Base-by-base conservation (phyloP, 2,329 filamentous ascomycete species). In the Aspergillus bombycis region DNA sequence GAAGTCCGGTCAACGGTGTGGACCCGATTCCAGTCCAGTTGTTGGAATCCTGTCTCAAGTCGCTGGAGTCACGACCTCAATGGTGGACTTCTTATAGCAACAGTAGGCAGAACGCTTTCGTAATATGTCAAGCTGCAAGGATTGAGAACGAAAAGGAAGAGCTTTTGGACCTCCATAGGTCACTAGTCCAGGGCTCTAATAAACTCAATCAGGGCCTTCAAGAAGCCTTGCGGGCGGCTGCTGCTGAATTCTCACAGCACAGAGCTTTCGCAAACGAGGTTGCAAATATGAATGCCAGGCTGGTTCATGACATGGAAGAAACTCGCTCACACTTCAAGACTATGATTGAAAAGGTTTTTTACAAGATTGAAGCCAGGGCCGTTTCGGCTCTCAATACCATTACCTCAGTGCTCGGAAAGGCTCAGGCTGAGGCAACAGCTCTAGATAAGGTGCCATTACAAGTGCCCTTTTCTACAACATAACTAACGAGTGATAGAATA, bases 21-120 rank as follows among this genome's bases (percentile, higher is more conserved):
- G 68, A 74, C 14, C 26, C 66, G 4, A 53, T 73, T 5, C 32
- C 71, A 8, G 62, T 65, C 30, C 67, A 75, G 30, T 57, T 75
- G 21, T 66, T 88, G 28, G 78, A 80, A 53, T 69, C 77, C 11
- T 91, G 88, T 67, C 75, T 88, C 5, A 79, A 77, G 53, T 82
- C 82, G 5, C 74, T 91, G 1, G 83, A 84, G 53, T 81, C 81
- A 21, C 80, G 83, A 28, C 81, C 84, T 1, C 86, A 87, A 52
- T 85, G 81, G 72, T 90, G 88, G 87, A 88, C 83, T 1, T 89
- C 86, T 28, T 91, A 88, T 77, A 86, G 85, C 67, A 88, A 88
- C 73, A 85, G 82, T 62, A 81, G 83, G 61, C 85, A 88, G 61
- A 87, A 88, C 67, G 87, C 87, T 2, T 78, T 86, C 50, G 76